These are phyloP conservation scores for Eucalyptus dawsonii DNA, from an alignment of 345 rosid species.

Conservation along the genomic window DNA sequence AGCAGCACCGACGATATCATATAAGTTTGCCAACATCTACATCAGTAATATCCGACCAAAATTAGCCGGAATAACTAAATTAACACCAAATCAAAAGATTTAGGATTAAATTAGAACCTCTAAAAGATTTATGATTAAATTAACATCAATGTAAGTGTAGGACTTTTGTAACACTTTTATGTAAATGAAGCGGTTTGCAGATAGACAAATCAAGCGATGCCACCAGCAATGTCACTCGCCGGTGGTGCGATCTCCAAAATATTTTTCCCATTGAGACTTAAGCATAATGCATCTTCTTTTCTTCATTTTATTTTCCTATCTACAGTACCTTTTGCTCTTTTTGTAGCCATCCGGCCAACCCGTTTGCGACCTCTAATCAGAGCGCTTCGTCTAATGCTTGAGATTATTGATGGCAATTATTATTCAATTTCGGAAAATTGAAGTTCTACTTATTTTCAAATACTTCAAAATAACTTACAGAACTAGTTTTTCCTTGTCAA, in stretches of 20 bases:
- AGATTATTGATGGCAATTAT: background rate
- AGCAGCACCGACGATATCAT: too few relatives aligned
- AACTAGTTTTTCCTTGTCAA: background rate
- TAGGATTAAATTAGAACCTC: too few relatives aligned
- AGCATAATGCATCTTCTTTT: too few relatives aligned
- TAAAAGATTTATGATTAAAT: too few relatives aligned
- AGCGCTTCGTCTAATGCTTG: background rate
- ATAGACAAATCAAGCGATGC: background rate
- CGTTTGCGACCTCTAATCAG: background rate
- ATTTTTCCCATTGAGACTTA: background rate
- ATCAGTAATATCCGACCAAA: too few relatives aligned
- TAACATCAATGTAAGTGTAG: too few relatives aligned
- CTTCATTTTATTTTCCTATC: background rate
- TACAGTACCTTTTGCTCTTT: background rate
- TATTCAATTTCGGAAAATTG: background rate
- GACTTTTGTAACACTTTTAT: too few relatives aligned
- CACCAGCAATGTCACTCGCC: background rate
- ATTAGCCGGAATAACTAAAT: too few relatives aligned
- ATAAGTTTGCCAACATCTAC: fast-evolving
- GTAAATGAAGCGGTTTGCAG: background rate
- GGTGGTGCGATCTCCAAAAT: background rate
- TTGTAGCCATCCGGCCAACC: background rate
- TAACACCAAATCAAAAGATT: too few relatives aligned
- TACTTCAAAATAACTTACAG: background rate
- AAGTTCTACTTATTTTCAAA: background rate